Conservation (phyloP, 2,329 filamentous ascomycete genomes). For the Penicillium olsonii region DNA sequence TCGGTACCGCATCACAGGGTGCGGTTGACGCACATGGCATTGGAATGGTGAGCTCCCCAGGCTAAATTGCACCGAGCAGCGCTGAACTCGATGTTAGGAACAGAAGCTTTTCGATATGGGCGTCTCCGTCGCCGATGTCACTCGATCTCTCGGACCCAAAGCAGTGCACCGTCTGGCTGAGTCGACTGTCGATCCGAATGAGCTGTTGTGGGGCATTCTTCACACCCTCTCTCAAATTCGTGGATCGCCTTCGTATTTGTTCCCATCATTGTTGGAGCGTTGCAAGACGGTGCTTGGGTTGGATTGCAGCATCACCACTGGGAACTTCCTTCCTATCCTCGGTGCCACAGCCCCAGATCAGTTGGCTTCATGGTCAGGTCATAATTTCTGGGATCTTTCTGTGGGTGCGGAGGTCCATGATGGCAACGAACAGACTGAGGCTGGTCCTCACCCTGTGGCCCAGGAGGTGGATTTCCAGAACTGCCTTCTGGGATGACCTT, state of each 20-base stretch:
- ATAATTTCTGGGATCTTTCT: constrained; percentile 19
- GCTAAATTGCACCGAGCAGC: background rate
- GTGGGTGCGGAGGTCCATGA: constrained; percentile 3
- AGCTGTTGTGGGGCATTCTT: constrained; percentile 43
- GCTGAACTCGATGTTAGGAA: constrained; percentile 27
- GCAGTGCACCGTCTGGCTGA: constrained; percentile 31
- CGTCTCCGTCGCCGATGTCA: constrained; percentile 35
- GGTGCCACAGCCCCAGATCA: constrained; percentile 14
- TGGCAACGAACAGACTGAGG: constrained; percentile 10
- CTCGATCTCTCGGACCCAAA: constrained; percentile 32
- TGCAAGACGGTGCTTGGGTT: constrained; percentile 34
- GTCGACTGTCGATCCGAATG: constrained; percentile 32
- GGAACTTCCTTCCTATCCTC: constrained; percentile 30
- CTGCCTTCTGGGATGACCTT: constrained; percentile 7
- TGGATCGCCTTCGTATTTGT: constrained; percentile 41
- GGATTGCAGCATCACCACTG: constrained; percentile 31
- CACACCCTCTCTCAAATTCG: constrained; percentile 40
- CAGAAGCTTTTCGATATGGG: constrained; percentile 42
- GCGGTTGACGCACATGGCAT: constrained; percentile 75
- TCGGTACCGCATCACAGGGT: constrained; percentile 71
- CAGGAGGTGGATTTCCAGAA: constrained; percentile 11
- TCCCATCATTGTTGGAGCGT: constrained; percentile 34
- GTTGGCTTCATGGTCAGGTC: constrained; percentile 17
- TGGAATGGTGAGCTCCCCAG: constrained; percentile 61
- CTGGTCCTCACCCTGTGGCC: constrained; percentile 1